phyloP scores from a whole-genome alignment of 345 rosid species.

The Eucalyptus cladocalyx region DNA sequence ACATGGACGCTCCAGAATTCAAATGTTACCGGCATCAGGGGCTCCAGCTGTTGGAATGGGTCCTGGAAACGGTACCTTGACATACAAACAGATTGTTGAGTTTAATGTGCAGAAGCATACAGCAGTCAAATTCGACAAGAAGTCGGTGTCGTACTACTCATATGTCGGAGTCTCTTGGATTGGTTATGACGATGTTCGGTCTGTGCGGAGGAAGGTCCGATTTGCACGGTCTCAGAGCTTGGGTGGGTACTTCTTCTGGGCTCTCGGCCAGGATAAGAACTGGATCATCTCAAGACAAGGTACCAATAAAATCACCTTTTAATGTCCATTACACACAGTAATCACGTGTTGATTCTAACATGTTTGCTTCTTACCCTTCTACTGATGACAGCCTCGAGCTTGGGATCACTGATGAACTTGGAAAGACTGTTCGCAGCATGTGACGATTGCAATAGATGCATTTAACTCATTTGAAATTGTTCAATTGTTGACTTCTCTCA shows the following conservation, averaged over 20 bases:
- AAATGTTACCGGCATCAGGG: conserved; percentile 10
- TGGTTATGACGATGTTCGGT: conserved; percentile 26
- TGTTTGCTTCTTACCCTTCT: neutral
- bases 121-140: neutral
- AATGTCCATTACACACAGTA: neutral
- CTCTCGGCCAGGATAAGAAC: conserved; percentile 19
- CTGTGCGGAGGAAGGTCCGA: conserved; percentile 6
- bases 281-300: conserved; percentile 9
- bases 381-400: neutral
- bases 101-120: neutral
- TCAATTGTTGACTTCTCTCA: neutral
- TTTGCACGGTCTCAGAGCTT: conserved; percentile 14
- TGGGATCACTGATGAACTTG: neutral
- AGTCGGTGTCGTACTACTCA: conserved; percentile 16
- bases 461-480: neutral
- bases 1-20: conserved; percentile 28
- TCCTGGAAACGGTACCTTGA: conserved; percentile 7
- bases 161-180: conserved; percentile 13
- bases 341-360: neutral
- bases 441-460: neutral
- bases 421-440: neutral
- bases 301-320: neutral
- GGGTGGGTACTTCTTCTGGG: conserved; percentile 42
- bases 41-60: conserved; percentile 8
- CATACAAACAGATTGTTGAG: conserved; percentile 4